Percentiles rank a stretch among this genome's conserved stretches.
These are phyloP conservation scores for Penicillium paxilli DNA, from an alignment of 495 filamentous ascomycete genomes.

Conservation along the genomic window DNA sequence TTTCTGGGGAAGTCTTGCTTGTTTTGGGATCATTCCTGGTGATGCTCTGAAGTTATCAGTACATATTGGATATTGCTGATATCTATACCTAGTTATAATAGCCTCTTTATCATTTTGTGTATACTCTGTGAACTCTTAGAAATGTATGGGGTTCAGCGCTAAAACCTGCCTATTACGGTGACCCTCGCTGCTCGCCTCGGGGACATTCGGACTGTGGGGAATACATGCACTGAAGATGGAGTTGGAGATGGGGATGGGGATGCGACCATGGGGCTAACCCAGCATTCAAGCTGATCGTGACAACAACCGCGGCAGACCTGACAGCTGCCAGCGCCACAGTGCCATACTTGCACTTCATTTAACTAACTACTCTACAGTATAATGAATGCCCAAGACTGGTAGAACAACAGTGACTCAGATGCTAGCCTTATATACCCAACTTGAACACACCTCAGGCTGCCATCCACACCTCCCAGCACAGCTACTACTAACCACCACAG, in stretches of 20 bases:
- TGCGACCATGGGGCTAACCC: too few species aligned
- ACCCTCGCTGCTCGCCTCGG: neutral
- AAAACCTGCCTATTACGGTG: conserved; percentile 11
- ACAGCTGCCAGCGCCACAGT: too few species aligned
- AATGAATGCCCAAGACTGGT: too few species aligned
- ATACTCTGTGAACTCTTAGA: neutral
- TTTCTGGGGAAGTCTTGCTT: neutral
- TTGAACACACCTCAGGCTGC: too few species aligned
- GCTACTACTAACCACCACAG: too few species aligned
- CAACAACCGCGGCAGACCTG: neutral
- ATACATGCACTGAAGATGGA: too few species aligned
- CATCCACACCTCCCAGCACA: neutral
- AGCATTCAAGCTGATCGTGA: too few species aligned
- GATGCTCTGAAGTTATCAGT: neutral
- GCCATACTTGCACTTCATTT: too few species aligned
- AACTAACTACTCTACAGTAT: too few species aligned
- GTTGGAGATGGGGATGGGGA: too few species aligned
- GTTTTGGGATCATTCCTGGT: neutral
- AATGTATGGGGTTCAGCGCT: neutral
- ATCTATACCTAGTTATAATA: neutral
- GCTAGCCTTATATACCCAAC: too few species aligned
- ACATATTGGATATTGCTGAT: neutral
- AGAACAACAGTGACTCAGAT: too few species aligned
- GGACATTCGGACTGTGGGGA: neutral
- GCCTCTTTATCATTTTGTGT: neutral